Evolutionary conservation across 306 rosid species (phyloP).

Genomic region (Begonia peltatifolia): DNA sequence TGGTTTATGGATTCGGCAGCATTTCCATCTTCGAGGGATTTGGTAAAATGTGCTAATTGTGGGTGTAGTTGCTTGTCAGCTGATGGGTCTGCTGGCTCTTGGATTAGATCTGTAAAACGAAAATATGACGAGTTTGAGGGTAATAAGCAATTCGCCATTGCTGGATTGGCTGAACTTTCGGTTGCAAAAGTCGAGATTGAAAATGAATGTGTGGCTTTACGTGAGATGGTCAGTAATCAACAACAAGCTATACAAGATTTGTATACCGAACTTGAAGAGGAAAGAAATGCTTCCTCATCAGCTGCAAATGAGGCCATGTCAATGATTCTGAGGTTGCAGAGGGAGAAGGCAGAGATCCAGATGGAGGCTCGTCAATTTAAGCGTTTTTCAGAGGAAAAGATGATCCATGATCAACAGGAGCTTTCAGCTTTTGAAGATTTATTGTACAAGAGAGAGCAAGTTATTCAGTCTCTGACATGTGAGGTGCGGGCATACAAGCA

Average conservation of each 20-base stretch:
- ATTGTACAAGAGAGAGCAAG: slow-evolving; percentile 83
- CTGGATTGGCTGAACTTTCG: slow-evolving; percentile 20
- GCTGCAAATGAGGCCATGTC: slow-evolving; percentile 99
- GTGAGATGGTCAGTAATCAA: slow-evolving; percentile 66
- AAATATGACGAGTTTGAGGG: slow-evolving; percentile 58
- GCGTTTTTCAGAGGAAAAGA: slow-evolving; percentile 80
- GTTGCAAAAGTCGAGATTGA: slow-evolving; percentile 53
- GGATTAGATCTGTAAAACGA: slow-evolving; percentile 79
- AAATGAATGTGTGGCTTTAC: slow-evolving; percentile 69
- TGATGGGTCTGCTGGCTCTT: slow-evolving; percentile 35
- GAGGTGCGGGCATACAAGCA: slow-evolving; percentile 89
- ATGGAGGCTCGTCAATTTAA: slow-evolving; percentile 97
- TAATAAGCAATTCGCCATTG: slow-evolving; percentile 25
- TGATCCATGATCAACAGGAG: slow-evolving; percentile 81
- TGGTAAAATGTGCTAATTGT: slow-evolving; percentile 49
- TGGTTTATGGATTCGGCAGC: slow-evolving; percentile 44
- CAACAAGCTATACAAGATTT: slow-evolving; percentile 59
- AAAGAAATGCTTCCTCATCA: slow-evolving; percentile 80
- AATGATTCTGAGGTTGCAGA: slow-evolving; percentile 90
- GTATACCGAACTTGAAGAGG: slow-evolving; percentile 79
- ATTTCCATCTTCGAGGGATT: slow-evolving; percentile 33
- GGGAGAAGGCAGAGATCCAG: slow-evolving; percentile 97
- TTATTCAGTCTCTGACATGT: slow-evolving; percentile 75
- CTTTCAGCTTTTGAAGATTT: slow-evolving; percentile 62
- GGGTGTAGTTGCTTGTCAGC: slow-evolving; percentile 42